Base-by-base conservation (phyloP, 1,139 yeast species). In the Taphrina flavorubra region DNA sequence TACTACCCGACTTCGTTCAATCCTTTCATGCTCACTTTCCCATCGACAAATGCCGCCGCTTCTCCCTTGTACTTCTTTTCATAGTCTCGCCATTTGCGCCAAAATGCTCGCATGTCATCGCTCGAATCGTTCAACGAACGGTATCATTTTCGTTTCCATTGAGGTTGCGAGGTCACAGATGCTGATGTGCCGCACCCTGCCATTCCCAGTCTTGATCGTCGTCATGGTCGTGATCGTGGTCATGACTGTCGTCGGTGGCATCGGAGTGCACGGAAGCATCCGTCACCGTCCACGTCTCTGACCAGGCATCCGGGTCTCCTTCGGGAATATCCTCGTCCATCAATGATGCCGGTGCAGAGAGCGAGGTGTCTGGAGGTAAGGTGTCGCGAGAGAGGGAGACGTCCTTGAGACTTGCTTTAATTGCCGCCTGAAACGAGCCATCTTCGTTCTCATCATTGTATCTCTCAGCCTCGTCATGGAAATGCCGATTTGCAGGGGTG, bases 231-330 rank as follows among this genome's bases (percentile, higher is more conserved):
- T 25, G 4, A 4, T 25, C 31, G 31, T 25, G 31, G 4, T 25
- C 31, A 4, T 25, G 31, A 25, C 4, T 4, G 31, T 25, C 4
- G 31, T 25, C 31, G 31, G 4, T 46, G 16, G 37, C 20, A 25
- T 55, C 44, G 25, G 59, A 55, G 31, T 37, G 59, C 14, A 36
- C 44, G 3, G 59, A 55, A 25, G 44, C 61, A 13, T 58, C 62
- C 2, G 51, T 58, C 25, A 44, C 44, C 20, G 62, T 58, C 62
- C 62, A 58, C 11, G 51, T 58, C 39, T 58, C 62, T 11, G 62
- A 44, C 62, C 62, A 58, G 6, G 7, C 8, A 18, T 56, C 60
- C 2, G 20, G 34, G 16, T 53, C 58, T 11, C 5, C 55, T 25
- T 25, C 31, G 31, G 31, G 31, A 25, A 25, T 25, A n/a, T 44